phyloP scores from a whole-genome alignment of 2,329 filamentous ascomycete genomes.

The Pleomassaria siparia region DNA sequence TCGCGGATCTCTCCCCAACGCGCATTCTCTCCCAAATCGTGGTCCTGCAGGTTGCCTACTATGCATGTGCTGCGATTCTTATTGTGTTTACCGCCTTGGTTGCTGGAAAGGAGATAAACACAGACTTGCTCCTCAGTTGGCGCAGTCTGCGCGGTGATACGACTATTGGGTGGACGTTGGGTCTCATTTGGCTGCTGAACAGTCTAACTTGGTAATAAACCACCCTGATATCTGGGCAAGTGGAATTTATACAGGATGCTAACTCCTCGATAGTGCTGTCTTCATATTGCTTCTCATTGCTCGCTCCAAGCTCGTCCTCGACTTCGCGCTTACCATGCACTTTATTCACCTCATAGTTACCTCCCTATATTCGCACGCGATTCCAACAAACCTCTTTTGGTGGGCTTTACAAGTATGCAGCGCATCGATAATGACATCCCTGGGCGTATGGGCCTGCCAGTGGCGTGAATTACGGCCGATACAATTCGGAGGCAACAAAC shows the following conservation, averaged over 20 bases:
- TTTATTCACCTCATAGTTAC: conserved; percentile 77
- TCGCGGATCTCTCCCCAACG: conserved; percentile 66
- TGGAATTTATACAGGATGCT: conserved; percentile 8
- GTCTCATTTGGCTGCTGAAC: conserved; percentile 68
- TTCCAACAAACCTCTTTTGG: conserved; percentile 83
- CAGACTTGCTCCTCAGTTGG: conserved; percentile 66
- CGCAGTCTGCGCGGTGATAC: conserved; percentile 65
- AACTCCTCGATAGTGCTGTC: conserved; percentile 63
- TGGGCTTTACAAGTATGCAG: conserved; percentile 71
- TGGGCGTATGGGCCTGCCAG: conserved; percentile 88
- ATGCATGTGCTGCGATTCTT: conserved; percentile 61
- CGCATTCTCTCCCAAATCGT: conserved; percentile 69
- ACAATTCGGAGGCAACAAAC: conserved; percentile 68
- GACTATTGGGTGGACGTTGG: conserved; percentile 69
- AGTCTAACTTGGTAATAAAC: conserved; percentile 64
- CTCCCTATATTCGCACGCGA: conserved; percentile 72
- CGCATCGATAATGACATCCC: conserved; percentile 63
- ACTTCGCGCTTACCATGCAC: conserved; percentile 90
- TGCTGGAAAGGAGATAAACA: conserved; percentile 60
- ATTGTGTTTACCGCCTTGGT: conserved; percentile 70
- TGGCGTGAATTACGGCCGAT: conserved; percentile 89
- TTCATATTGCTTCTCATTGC: conserved; percentile 81
- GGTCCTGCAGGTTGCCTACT: conserved; percentile 66
- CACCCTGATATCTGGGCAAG: not conserved
- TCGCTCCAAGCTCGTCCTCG: conserved; percentile 89